Evolutionary conservation across 805 yeast species (phyloP), one percentile per base, ranked within the genome.

Genomic region (Kuraishia cidri): DNA sequence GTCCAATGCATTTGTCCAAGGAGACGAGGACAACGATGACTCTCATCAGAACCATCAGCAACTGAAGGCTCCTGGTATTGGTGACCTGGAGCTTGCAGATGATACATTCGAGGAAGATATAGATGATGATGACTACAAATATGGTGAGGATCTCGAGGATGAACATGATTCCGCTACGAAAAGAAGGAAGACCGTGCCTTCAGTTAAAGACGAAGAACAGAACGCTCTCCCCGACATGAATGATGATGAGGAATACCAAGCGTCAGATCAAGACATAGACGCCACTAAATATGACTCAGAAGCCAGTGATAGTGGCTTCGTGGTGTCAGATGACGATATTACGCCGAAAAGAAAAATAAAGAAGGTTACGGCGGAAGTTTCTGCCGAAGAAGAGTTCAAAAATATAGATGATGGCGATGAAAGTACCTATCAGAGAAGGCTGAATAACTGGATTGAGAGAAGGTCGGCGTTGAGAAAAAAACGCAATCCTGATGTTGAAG

Each of bases 331-430:
- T 20, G 23, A 7, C 9, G 23, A 20, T 7, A 10, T 20, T 7
- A n/a, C 15, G 25, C 13, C 7, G 23, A 40, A 4, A 40, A 29
- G 13, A 29, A 27, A n/a, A 36, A 48, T 34, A 26, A 35, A 31
- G 24, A 41, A 28, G 23, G 36, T 34, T 32, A 42, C 36, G 17
- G 42, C 24, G 24, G 42, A 35, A 19, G 31, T 24, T 8, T 25
- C 42, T 10, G 40, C 45, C 10, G 40, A 40, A 2, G 43, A 34
- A 10, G 62, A 56, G 11, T 48, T 57, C 6, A 47, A 68, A 22
- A 70, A 64, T 42, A 55, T 63, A 17, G 96, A 88, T 50, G 97
- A 88, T 52, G 97, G 97, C 7, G 77, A 84, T 47, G 90, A 84
- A 36, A 36, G 39, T 1, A 55, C 62, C 21, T 90, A 81, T 46